Evolutionary conservation across 2,329 filamentous ascomycete genomes (phyloP).

Genomic region (Rhynchosporium secalis): DNA sequence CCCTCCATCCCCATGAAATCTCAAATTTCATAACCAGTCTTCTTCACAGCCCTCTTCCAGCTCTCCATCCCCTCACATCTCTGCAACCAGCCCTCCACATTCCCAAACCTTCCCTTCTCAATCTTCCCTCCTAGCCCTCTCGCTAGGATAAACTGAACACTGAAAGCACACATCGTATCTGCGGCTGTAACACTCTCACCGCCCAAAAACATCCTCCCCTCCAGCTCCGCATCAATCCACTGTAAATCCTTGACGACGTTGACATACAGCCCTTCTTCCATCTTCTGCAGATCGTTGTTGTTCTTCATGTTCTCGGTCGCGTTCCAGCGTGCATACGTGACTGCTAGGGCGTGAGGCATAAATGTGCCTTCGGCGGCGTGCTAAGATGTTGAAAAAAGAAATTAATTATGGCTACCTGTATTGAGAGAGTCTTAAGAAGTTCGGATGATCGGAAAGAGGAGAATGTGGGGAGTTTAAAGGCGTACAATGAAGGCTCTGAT

Average conservation of each 20-base stretch:
- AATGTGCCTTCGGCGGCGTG: constrained; percentile 49
- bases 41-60: constrained; percentile 23
- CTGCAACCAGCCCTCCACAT: constrained; percentile 21
- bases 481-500: constrained; percentile 41
- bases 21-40: constrained; percentile 29
- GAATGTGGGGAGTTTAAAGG: too few species aligned
- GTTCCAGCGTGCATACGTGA: constrained; percentile 47
- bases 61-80: constrained; percentile 22
- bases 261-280: constrained; percentile 43
- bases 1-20: not conserved
- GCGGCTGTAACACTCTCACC: not conserved
- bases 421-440: too few species aligned
- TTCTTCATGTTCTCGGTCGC: constrained; percentile 37
- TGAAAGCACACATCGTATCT: constrained; percentile 11
- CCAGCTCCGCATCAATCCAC: constrained; percentile 46
- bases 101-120: constrained; percentile 13
- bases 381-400: too few species aligned
- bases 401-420: too few species aligned
- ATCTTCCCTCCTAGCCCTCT: constrained; percentile 15
- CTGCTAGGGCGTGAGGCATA: constrained; percentile 46
- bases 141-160: constrained; percentile 24
- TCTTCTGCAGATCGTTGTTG: constrained; percentile 34
- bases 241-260: constrained; percentile 49
- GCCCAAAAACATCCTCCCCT: constrained; percentile 42
- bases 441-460: too few species aligned